phyloP scores from a whole-genome alignment of 2,329 filamentous ascomycete genomes.

The Fusarium sp. region DNA sequence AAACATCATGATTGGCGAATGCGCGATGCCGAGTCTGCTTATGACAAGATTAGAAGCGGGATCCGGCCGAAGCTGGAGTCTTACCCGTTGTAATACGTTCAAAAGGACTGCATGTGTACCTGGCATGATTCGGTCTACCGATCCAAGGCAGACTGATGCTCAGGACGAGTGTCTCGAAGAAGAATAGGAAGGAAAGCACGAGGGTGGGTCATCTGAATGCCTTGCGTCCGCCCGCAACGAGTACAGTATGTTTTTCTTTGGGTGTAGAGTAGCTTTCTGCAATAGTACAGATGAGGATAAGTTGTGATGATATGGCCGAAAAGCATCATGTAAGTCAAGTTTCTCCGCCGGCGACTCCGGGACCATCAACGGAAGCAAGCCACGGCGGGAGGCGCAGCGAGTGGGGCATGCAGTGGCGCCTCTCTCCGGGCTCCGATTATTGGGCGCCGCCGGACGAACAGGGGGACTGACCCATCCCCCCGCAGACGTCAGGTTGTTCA shows the following conservation, averaged over 20 bases:
- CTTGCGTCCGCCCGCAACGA: slow-evolving; percentile 21
- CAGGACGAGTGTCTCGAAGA: slow-evolving; percentile 13
- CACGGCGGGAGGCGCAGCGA: slow-evolving; percentile 51
- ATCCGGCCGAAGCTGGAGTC: slow-evolving; percentile 30
- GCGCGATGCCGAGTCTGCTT: slow-evolving; percentile 14
- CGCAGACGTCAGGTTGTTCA: slow-evolving; percentile 33
- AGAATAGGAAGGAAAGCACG: slow-evolving; percentile 17
- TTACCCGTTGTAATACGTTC: slow-evolving; percentile 15
- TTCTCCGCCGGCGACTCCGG: slow-evolving; percentile 49
- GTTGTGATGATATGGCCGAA: slow-evolving; percentile 41
- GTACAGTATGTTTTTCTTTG: slow-evolving; percentile 6
- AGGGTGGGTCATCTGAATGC: slow-evolving; percentile 31
- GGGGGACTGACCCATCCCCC: slow-evolving; percentile 28
- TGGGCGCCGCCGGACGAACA: slow-evolving; percentile 33
- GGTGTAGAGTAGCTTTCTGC: slow-evolving; percentile 35
- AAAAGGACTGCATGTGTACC: slow-evolving; percentile 16
- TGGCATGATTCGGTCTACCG: slow-evolving; percentile 21
- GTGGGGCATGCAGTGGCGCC: slow-evolving; percentile 44
- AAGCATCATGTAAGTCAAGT: slow-evolving; percentile 31
- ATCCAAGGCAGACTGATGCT: slow-evolving; percentile 36
- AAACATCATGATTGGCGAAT: slow-evolving; percentile 30
- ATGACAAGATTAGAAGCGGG: slow-evolving; percentile 31
- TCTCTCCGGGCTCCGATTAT: slow-evolving; percentile 34
- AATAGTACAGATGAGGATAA: slow-evolving; percentile 42
- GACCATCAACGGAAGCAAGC: slow-evolving; percentile 44